These are phyloP conservation scores for Harringtonia aguacate DNA, from an alignment of 2,329 filamentous ascomycete genomes.

Conservation along the genomic window DNA sequence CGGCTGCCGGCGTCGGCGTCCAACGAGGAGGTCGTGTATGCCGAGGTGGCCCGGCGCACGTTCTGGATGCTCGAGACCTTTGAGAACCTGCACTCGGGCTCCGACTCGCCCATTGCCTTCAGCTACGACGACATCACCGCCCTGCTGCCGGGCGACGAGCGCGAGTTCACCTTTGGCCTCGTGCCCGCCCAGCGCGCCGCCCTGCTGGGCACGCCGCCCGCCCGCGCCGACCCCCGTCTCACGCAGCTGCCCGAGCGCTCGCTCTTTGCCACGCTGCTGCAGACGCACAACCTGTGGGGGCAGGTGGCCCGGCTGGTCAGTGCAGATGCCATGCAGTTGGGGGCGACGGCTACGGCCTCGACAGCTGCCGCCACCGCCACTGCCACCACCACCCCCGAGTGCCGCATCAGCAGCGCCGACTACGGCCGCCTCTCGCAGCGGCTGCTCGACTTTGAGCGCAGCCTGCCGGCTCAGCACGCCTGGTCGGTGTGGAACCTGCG, in stretches of 20 bases:
- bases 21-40: constrained; percentile 19
- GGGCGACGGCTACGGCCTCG: neutral
- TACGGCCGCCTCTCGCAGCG: constrained; percentile 12
- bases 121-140: constrained; percentile 21
- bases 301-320: constrained; percentile 19
- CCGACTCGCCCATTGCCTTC: constrained; percentile 20
- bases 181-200: constrained; percentile 19
- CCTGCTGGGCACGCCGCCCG: constrained; percentile 19
- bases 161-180: constrained; percentile 23
- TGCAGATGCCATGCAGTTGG: constrained; percentile 4
- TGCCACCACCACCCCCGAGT: no score
- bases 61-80: constrained; percentile 25
- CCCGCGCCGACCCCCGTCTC: constrained; percentile 14
- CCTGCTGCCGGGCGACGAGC: constrained; percentile 22
- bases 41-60: constrained; percentile 21
- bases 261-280: constrained; percentile 22
- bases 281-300: constrained; percentile 24
- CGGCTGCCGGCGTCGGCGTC: constrained; percentile 8
- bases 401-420: constrained; percentile 10
- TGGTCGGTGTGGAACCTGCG: constrained; percentile 24
- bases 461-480: constrained; percentile 16
- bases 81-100: constrained; percentile 22
- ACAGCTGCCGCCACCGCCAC: constrained; percentile 1
- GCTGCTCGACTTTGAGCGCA: constrained; percentile 16
- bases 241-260: constrained; percentile 16